Evolutionary conservation across 257 asterid species (phyloP).

Genomic region (Penstemon davidsonii): DNA sequence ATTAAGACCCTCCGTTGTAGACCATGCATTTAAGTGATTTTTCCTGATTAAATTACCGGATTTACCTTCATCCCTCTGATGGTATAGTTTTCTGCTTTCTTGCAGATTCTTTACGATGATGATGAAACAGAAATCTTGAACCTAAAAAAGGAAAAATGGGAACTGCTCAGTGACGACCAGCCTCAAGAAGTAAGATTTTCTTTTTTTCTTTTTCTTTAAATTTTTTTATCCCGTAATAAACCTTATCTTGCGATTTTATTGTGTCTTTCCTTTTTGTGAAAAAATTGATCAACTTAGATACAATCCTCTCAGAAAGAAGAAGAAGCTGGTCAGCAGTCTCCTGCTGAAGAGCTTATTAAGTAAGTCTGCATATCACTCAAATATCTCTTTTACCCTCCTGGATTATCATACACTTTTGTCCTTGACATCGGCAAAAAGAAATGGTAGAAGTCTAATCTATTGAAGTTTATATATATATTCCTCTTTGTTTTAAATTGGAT

Average conservation of each 20-base stretch:
- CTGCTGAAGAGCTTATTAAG: conserved; percentile 34
- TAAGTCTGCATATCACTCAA: conserved; percentile 33
- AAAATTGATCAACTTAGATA: conserved; percentile 21
- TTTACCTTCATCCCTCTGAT: neutral
- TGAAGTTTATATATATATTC: too few relatives aligned
- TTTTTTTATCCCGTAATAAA: neutral
- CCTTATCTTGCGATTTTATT: too few relatives aligned
- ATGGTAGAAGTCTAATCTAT: too few relatives aligned
- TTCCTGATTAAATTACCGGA: neutral
- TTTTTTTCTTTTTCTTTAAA: neutral
- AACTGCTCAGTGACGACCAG: conserved; percentile 22
- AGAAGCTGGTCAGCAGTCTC: conserved; percentile 25
- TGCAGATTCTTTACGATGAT: conserved; percentile 52
- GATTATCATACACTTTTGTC: too few relatives aligned
- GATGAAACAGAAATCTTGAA: conserved; percentile 42
- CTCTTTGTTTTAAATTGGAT: neutral
- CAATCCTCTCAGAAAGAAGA: conserved; percentile 17
- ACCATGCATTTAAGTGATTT: neutral
- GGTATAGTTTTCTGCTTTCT: conserved; percentile 21
- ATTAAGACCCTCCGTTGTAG: too few relatives aligned
- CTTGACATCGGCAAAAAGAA: too few relatives aligned
- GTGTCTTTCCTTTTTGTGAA: too few relatives aligned
- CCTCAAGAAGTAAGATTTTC: conserved; percentile 37
- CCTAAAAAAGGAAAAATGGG: conserved; percentile 51
- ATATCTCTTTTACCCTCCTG: too few relatives aligned